Percentiles rank a stretch among this genome's conserved stretches.
Evolutionary conservation across 352 stramenopile genomes (phyloP).

Genomic region (Phytopythium mirpurense): DNA sequence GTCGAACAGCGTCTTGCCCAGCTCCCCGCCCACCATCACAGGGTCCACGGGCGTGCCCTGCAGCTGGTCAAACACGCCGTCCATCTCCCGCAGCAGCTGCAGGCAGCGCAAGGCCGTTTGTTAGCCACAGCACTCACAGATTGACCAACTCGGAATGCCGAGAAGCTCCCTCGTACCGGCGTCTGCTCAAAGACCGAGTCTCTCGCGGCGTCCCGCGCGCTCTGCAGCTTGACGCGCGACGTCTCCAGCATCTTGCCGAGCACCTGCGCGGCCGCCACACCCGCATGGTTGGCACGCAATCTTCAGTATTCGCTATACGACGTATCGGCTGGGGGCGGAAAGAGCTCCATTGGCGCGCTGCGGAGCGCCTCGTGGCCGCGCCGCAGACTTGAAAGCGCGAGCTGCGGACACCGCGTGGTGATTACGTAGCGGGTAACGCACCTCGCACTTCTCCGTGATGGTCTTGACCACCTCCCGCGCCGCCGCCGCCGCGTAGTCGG

Average conservation of each 20-base stretch:
- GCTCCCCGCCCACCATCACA: constrained; percentile 43
- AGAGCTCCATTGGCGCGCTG: not conserved
- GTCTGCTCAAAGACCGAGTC: constrained; percentile 55
- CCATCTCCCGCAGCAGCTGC: constrained; percentile 70
- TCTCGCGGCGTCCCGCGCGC: constrained; percentile 32
- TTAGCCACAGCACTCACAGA: too few relatives aligned
- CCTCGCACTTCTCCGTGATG: constrained; percentile 70
- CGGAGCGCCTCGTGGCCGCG: not conserved
- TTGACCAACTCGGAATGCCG: too few relatives aligned
- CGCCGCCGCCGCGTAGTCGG: constrained; percentile 39
- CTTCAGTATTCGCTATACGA: too few relatives aligned
- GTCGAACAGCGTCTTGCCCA: constrained; percentile 76
- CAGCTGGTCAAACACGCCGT: constrained; percentile 67
- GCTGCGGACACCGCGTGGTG: not conserved
- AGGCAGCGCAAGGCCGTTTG: not conserved
- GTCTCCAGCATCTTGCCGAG: constrained; percentile 59
- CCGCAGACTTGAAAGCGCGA: not conserved
- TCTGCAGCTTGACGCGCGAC: constrained; percentile 57
- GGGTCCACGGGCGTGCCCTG: constrained; percentile 43
- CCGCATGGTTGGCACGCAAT: not conserved
- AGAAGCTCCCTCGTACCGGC: constrained; percentile 17
- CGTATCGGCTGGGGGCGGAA: too few relatives aligned
- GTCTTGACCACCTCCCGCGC: constrained; percentile 58
- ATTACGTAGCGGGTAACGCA: constrained; percentile 6
- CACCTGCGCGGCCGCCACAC: constrained; percentile 21